Percentiles rank a stretch among this genome's conserved stretches.
phyloP scores from a whole-genome alignment of 441 rosid species.

The Syzygium syzygioides region DNA sequence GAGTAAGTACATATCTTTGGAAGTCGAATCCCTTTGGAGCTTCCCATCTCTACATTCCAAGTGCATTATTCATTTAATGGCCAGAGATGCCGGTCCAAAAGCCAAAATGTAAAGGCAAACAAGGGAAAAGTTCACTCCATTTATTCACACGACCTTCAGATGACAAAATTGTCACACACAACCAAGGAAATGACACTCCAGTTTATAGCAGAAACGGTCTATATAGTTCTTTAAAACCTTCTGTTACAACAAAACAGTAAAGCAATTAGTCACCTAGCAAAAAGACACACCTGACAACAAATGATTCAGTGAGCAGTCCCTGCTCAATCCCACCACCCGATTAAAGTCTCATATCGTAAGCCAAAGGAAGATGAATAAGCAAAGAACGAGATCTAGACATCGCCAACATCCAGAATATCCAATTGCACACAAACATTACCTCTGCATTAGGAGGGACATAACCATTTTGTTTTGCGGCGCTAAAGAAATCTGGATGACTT shows the following conservation, averaged over 20 bases:
- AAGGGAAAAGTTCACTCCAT: not conserved
- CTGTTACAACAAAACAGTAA: not conserved
- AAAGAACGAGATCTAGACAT: not conserved
- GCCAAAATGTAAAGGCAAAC: not conserved
- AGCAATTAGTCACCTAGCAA: not conserved
- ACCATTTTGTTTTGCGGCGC: conserved; percentile 84
- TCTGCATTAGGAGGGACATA: conserved; percentile 89
- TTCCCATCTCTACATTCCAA: not conserved
- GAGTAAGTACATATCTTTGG: not conserved
- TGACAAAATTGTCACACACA: not conserved
- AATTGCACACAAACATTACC: conserved; percentile 26
- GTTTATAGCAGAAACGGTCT: not conserved
- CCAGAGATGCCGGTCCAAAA: not conserved
- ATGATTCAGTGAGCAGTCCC: not conserved
- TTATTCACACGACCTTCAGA: not conserved
- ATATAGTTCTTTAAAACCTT: not conserved
- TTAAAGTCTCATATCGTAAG: not conserved
- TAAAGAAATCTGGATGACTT: conserved; percentile 91
- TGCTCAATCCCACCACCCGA: not conserved
- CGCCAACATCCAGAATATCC: not conserved
- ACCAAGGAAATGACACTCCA: not conserved
- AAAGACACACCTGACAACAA: not conserved
- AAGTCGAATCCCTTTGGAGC: not conserved
- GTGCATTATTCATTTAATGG: not conserved
- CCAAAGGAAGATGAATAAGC: not conserved